Percentiles rank a stretch among this genome's conserved stretches.
These are phyloP conservation scores for Colletotrichum destructivum DNA, from an alignment of 2,329 filamentous ascomycete genomes.

Conservation along the genomic window DNA sequence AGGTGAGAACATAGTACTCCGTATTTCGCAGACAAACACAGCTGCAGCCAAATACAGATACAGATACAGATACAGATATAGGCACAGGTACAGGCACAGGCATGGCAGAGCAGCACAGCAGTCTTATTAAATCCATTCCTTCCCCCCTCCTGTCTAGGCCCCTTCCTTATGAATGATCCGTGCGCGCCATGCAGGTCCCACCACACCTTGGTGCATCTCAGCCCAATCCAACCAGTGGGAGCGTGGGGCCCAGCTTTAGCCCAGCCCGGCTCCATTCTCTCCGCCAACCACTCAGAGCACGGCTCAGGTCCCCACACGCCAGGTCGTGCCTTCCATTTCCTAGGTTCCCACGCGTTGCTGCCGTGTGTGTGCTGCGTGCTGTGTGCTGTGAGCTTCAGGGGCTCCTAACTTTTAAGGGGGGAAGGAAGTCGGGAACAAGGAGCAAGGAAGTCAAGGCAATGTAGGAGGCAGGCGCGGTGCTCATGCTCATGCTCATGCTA, in stretches of 20 bases:
- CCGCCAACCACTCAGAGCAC: constrained; percentile 26
- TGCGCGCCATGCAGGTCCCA: constrained; percentile 26
- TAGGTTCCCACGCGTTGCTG: not conserved
- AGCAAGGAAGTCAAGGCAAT: not conserved
- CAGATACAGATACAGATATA: not conserved
- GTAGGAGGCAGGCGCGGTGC: not conserved
- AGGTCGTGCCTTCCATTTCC: constrained; percentile 16
- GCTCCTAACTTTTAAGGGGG: constrained; percentile 35
- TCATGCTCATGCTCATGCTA: too few species aligned
- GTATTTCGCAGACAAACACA: too few species aligned
- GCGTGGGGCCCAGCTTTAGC: constrained; percentile 20
- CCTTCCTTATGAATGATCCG: constrained; percentile 7
- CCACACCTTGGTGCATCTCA: constrained; percentile 13
- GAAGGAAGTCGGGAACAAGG: not conserved
- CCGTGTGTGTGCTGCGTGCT: not conserved
- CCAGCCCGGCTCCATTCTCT: constrained; percentile 14
- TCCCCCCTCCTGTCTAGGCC: not conserved
- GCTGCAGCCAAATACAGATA: not conserved
- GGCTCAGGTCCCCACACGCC: constrained; percentile 15
- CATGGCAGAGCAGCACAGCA: not conserved
- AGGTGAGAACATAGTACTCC: too few species aligned
- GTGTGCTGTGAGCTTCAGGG: constrained; percentile 35
- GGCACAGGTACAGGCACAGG: not conserved
- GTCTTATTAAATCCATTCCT: constrained; percentile 30
- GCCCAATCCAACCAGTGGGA: constrained; percentile 5